A percentile compares a stretch with the other conserved stretches of the same genome.
These are phyloP conservation scores for Cyclotella sp. DNA, from an alignment of 108 stramenopile species.

Conservation along the genomic window DNA sequence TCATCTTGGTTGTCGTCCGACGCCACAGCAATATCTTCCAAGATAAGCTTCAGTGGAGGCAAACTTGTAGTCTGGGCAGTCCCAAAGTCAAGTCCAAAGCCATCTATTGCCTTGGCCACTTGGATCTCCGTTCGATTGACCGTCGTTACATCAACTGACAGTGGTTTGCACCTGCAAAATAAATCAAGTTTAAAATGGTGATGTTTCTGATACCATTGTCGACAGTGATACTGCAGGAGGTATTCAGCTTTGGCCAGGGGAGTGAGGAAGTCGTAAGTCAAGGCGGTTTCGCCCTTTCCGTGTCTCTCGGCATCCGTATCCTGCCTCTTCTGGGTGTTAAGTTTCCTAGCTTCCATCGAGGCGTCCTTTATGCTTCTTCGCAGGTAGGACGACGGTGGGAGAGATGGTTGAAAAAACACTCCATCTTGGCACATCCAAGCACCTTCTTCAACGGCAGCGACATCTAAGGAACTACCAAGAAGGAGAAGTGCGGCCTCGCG, in stretches of 20 bases:
- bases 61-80: slow-evolving; percentile 56
- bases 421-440: slow-evolving; percentile 64
- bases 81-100: slow-evolving; percentile 46
- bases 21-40: slow-evolving; percentile 70
- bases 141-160: slow-evolving; percentile 56
- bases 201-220: slow-evolving; percentile 62
- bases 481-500: slow-evolving; percentile 76
- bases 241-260: slow-evolving; percentile 65
- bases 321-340: slow-evolving; percentile 14
- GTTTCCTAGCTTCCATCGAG: slow-evolving; percentile 29
- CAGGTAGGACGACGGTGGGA: slow-evolving; percentile 59
- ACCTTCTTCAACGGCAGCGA: slow-evolving; percentile 65
- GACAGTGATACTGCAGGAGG: slow-evolving; percentile 70
- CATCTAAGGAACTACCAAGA: slow-evolving; percentile 48
- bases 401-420: slow-evolving; percentile 60
- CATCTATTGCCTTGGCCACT: slow-evolving; percentile 43
- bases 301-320: not conserved
- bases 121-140: slow-evolving; percentile 72
- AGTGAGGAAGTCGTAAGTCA: slow-evolving; percentile 42
- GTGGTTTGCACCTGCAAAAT: slow-evolving; percentile 79
- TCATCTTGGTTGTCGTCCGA: slow-evolving; percentile 21
- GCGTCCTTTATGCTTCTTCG: slow-evolving; percentile 48
- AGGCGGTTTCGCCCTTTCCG: slow-evolving; percentile 5
- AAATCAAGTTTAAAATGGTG: slow-evolving; percentile 55
- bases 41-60: slow-evolving; percentile 69